Base-by-base conservation (phyloP, 352 stramenopile species). In the Globisporangium canariense region DNA sequence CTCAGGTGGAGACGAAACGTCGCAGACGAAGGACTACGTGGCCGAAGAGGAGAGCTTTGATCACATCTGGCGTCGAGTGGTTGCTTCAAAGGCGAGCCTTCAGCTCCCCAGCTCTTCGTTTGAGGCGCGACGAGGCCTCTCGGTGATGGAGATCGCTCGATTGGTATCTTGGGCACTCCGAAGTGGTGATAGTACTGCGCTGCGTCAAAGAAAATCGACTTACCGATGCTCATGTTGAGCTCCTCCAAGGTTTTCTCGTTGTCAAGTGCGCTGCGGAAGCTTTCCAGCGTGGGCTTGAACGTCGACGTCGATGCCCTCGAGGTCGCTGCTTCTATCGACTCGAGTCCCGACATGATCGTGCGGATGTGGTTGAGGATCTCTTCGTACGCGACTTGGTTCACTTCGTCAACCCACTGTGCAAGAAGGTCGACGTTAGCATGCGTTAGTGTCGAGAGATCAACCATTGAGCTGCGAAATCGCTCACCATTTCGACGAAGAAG, bases 401-500 rank as follows among this genome's bases (percentile, higher is more conserved):
- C 52, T 30, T 58, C 52, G 18, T 46, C 52, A 4, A 32, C 32
- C 52, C 52, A 58, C 52, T 58, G 4, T n/a, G 18, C 7, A 45
- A 3, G 32, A 45, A 46, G 4, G 20, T 16, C 4, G 2, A 14
- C 36, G 52, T 58, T 6, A 49, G 43, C 14, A 22, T 28, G 3
- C 36, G n/a, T 4, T 5, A 60, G 16, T 5, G 7, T 49, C 43
- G 6, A 49, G 41, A 47, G 45, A 8, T 51, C n/a, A 51, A 28
- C 45, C 14, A 47, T 22, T 22, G 43, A 20, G 43, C 18, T 6
- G n/a, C 14, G 18, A 49, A 22, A 1, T 1, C 10, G 9, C 43
- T 49, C 53, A 88, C 78, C 74, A 88, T 79, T 66, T 89, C 77
- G 41, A 69, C 69, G 50, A 78, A 90, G 47, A 67, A 77, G 60